A percentile compares a stretch with the other conserved stretches of the same genome.
Conservation (phyloP, 1,139 yeast genomes). For the Candida sp. region DNA sequence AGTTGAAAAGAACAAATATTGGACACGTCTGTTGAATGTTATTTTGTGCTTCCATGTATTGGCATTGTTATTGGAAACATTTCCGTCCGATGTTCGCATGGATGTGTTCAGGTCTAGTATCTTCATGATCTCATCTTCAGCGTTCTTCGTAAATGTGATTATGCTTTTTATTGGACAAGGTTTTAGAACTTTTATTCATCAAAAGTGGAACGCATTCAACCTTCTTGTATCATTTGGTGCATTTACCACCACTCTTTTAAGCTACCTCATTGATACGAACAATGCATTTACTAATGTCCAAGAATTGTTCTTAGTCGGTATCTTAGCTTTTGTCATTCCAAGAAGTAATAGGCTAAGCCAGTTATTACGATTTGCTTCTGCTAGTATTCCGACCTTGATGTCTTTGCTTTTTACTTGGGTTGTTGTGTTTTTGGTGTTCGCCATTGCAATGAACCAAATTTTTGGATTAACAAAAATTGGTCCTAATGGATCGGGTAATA, state of each 20-base stretch:
- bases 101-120: conserved; percentile 37
- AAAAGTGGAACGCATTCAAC: conserved; percentile 66
- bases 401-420: conserved; percentile 84
- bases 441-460: conserved; percentile 89
- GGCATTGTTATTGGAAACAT: conserved; percentile 60
- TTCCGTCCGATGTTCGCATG: conserved; percentile 39
- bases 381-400: conserved; percentile 69
- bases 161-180: conserved; percentile 63
- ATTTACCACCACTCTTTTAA: conserved; percentile 41
- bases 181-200: conserved; percentile 41
- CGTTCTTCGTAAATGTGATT: conserved; percentile 43
- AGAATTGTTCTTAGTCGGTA: conserved; percentile 60
- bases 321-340: conserved; percentile 71
- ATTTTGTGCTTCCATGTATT: conserved; percentile 57
- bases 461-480: conserved; percentile 88
- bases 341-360: conserved; percentile 74
- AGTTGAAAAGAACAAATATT: conserved; percentile 44
- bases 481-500: conserved; percentile 64
- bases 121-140: conserved; percentile 45
- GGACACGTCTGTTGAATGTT: conserved; percentile 41
- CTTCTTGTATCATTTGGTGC: conserved; percentile 45
- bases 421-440: conserved; percentile 77
- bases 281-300: conserved; percentile 52
- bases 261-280: conserved; percentile 37
- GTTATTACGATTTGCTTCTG: conserved; percentile 75